These are phyloP conservation scores for Babesia ovis DNA, from an alignment of 169 alveolate genomes.

Conservation along the genomic window DNA sequence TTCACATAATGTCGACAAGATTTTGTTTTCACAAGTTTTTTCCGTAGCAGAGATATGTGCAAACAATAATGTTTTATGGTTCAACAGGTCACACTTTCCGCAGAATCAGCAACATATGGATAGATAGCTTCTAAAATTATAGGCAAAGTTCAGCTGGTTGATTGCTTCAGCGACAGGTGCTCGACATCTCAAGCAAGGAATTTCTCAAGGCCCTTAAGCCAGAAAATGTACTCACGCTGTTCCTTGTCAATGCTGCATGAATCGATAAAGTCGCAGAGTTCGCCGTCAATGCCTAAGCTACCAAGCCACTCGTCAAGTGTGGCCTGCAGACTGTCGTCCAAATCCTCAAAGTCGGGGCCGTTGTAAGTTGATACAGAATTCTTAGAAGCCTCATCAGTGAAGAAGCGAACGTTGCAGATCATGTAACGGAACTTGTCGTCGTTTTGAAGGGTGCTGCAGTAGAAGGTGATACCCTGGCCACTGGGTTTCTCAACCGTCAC, in stretches of 20 bases:
- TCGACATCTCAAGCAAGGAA: conserved; percentile 38
- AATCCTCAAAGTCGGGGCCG: conserved; percentile 91
- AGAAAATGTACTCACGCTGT: conserved; percentile 81
- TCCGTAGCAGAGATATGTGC: no score
- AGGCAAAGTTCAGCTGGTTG: no score
- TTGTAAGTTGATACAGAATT: conserved; percentile 81
- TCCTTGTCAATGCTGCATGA: conserved; percentile 87
- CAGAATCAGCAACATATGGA: no score
- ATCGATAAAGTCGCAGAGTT: conserved; percentile 86
- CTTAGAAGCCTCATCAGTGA: conserved; percentile 77
- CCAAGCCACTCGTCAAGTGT: conserved; percentile 84
- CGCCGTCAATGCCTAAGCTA: conserved; percentile 83
- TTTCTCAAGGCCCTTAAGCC: conserved; percentile 77
- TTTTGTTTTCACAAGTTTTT: no score
- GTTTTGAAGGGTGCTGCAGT: conserved; percentile 84
- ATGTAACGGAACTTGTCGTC: conserved; percentile 82
- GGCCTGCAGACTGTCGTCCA: conserved; percentile 88
- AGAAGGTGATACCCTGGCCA: conserved; percentile 82
- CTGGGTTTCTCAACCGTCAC: conserved; percentile 81
- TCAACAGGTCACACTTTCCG: no score
- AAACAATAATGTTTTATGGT: no score
- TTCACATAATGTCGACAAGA: no score
- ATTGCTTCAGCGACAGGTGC: background rate
- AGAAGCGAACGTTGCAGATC: conserved; percentile 82
- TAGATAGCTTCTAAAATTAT: no score